Conservation (phyloP, 768 basidiomycete species). For the Strobilomyces dryophilus region DNA sequence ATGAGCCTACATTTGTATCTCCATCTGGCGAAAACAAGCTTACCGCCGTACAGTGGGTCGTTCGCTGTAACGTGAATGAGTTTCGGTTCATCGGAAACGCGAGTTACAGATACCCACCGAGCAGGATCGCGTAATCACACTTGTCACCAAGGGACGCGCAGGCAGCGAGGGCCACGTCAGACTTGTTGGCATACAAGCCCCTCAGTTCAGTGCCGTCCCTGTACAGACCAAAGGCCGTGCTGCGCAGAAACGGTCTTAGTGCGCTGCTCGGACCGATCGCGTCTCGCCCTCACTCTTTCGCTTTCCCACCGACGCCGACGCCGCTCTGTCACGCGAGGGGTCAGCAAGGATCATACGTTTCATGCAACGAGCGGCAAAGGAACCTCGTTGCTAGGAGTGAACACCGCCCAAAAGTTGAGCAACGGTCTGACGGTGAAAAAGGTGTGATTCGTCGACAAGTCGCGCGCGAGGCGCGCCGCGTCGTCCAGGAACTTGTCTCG, state of each 20-base stretch:
- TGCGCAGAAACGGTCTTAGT: slow-evolving; percentile 25
- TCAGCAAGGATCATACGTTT: slow-evolving; percentile 5
- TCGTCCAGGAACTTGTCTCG: slow-evolving; percentile 62
- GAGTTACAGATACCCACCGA: slow-evolving; percentile 43
- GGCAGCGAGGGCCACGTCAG: slow-evolving; percentile 63
- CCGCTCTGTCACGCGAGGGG: slow-evolving; percentile 46
- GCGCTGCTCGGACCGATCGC: not conserved
- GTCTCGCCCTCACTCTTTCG: slow-evolving; percentile 55
- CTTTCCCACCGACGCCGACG: slow-evolving; percentile 60
- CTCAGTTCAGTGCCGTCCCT: slow-evolving; percentile 75
- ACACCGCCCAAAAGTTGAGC: slow-evolving; percentile 80
- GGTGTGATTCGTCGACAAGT: slow-evolving; percentile 70
- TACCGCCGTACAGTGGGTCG: slow-evolving; percentile 77
- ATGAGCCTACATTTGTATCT: not conserved
- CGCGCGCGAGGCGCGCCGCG: slow-evolving; percentile 59
- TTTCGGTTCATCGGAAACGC: slow-evolving; percentile 5
- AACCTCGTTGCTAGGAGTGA: slow-evolving; percentile 71
- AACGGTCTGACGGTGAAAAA: slow-evolving; percentile 73
- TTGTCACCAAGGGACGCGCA: slow-evolving; percentile 58
- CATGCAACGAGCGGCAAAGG: slow-evolving; percentile 17
- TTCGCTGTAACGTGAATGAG: slow-evolving; percentile 45
- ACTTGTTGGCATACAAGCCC: slow-evolving; percentile 66
- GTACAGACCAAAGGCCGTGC: slow-evolving; percentile 74
- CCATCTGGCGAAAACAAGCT: slow-evolving; percentile 9
- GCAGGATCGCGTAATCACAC: slow-evolving; percentile 72